Conservation (phyloP, 768 basidiomycete genomes). For the Mycena rebaudengoi region DNA sequence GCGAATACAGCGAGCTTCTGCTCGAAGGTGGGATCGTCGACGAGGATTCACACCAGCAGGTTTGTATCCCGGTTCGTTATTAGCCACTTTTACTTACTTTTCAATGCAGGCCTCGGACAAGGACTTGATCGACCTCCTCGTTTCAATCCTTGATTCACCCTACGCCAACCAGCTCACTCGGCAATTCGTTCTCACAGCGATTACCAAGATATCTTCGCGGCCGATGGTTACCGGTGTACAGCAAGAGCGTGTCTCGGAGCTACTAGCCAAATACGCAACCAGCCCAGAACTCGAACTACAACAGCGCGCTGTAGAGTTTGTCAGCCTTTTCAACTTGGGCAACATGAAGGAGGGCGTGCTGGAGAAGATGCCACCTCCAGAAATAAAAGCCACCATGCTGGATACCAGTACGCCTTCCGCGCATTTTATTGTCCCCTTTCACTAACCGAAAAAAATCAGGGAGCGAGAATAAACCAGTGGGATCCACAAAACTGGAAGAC, state of each 20-base stretch:
- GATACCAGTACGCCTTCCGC: constrained; percentile 80
- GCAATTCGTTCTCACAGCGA: constrained; percentile 89
- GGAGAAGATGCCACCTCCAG: constrained; percentile 99
- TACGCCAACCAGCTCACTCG: constrained; percentile 92
- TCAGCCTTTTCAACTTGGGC: constrained; percentile 80
- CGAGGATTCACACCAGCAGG: constrained; percentile 74
- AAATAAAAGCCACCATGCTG: constrained; percentile 96
- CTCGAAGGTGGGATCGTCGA: constrained; percentile 86
- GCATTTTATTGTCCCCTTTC: not conserved
- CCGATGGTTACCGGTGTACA: constrained; percentile 69
- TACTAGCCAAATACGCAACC: constrained; percentile 84
- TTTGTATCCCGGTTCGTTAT: constrained; percentile 40
- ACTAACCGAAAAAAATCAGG: constrained; percentile 55
- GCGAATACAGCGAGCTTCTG: constrained; percentile 93
- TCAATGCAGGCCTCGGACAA: constrained; percentile 72
- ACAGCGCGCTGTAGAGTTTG: constrained; percentile 96
- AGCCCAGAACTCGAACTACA: constrained; percentile 95
- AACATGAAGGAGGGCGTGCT: constrained; percentile 86
- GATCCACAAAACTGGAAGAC: constrained; percentile 82
- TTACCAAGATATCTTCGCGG: constrained; percentile 91
- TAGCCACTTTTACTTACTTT: constrained; percentile 1
- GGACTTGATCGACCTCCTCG: constrained; percentile 85
- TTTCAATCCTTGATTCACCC: constrained; percentile 90
- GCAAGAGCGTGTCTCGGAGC: constrained; percentile 80
- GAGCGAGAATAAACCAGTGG: constrained; percentile 96